Evolutionary conservation across 2,329 filamentous ascomycete species (phyloP), one percentile per base, ranked within the genome.

Genomic region (Didymella keratinophila): DNA sequence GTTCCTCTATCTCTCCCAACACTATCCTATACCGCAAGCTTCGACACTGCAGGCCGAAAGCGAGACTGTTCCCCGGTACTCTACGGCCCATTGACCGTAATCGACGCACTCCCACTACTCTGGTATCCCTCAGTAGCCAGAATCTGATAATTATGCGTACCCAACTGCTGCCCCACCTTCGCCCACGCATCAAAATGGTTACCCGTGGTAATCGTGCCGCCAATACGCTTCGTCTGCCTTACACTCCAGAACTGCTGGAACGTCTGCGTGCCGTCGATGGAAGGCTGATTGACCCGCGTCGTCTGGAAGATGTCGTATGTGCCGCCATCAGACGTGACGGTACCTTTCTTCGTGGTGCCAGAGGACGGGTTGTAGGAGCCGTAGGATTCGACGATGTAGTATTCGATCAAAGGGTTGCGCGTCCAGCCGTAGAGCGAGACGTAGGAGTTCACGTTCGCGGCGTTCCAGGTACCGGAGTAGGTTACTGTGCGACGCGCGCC

Each of bases 201-300:
- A 1, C 37, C 37, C 3, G 37, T 41, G 11, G 37, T 41, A 14
- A 41, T 41, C 9, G 18, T 21, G 10, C 37, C 37, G 8, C 37
- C 37, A 8, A 41, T 20, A 6, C 37, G 18, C 37, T 41, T 41
- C 9, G 2, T 1, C 37, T 41, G 37, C 10, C 37, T 12, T 3
- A 41, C 37, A 20, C 37, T 41, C 37, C 37, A 41, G 37, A 41
- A 41, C 37, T 41, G 37, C 37, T 41, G 18, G 37, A 41, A 41
- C 18, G 37, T 41, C 20, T 41, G 37, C 11, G 37, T 41, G 2
- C 37, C 37, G 11, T 41, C 37, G 2, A 41, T 41, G 20, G 20
- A 23, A 2, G 37, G 37, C 11, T 41, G 37, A 10, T 41, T 41
- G 37, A 6, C 6, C 10, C 37, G 37, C 11, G 37, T 41, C 20